A percentile compares a stretch with the other conserved stretches of the same genome.
Evolutionary conservation across 345 rosid genomes (phyloP).

Genomic region (Theobroma cacao): DNA sequence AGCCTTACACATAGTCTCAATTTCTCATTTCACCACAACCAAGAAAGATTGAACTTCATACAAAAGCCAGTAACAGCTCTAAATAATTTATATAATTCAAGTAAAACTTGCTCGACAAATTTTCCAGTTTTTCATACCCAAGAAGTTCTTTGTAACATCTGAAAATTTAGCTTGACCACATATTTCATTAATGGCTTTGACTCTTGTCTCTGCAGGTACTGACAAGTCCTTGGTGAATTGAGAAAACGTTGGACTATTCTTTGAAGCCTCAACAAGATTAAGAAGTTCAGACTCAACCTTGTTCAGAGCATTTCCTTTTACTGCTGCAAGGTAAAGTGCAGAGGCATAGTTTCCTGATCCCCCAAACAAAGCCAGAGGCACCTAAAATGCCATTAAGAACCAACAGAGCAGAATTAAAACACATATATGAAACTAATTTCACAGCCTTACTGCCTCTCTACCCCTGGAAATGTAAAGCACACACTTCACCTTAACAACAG

Average conservation of each 20-base stretch:
- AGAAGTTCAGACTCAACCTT: conserved; percentile 74
- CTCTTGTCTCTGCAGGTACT: conserved; percentile 55
- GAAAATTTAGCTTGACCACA: conserved; percentile 65
- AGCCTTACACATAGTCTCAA: not conserved
- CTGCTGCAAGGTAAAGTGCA: conserved; percentile 70
- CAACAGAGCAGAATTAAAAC: conserved; percentile 7
- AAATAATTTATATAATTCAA: not conserved
- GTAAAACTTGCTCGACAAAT: not conserved
- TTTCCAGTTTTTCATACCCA: conserved; percentile 47
- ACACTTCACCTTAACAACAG: not conserved
- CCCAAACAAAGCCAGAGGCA: conserved; percentile 69
- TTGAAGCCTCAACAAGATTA: conserved; percentile 61
- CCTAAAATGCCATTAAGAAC: conserved; percentile 36
- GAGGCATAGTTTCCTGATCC: conserved; percentile 91
- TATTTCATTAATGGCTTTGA: conserved; percentile 62
- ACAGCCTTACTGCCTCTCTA: not conserved
- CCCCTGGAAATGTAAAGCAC: not conserved
- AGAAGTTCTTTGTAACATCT: conserved; percentile 69
- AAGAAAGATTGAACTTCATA: not conserved
- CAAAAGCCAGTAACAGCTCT: not conserved
- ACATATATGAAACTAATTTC: not conserved
- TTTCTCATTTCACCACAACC: not conserved
- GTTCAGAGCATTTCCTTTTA: conserved; percentile 59
- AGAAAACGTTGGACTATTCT: conserved; percentile 51
- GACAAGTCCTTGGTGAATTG: conserved; percentile 80